Evolutionary conservation across 148 eudicot genomes (phyloP), one percentile per base, ranked within the genome.

Genomic region (Drosera capensis): DNA sequence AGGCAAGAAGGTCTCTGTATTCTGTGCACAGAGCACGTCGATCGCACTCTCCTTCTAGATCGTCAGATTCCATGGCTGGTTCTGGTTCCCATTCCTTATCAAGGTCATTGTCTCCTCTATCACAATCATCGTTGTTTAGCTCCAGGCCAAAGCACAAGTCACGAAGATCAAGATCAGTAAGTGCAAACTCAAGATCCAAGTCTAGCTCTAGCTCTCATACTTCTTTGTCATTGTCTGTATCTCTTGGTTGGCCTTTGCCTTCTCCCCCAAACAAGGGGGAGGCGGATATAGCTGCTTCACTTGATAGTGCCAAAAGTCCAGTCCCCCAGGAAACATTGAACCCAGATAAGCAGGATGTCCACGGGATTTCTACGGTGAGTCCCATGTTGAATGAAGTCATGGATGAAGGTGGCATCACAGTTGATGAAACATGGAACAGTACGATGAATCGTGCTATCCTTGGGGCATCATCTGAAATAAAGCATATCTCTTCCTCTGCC

Each of bases 191-290:
- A 21, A 57, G 48, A 41, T 57, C 54, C 16, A 64, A 56, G 51
- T 51, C 73, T 30, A 47, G 65, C 40, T 56, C 73, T 52, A 56
- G 70, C 40, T 59, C 75, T 20, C 59, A 51, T 25, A 42, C 50
- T 15, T 63, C 63, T 1, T 37, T 59, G 38, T 58, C 74, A 41
- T 57, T 45, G 22, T 56, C 59, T 51, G 49, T 40, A 31, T 73
- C 71, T 15, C 39, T 55, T 7, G 62, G 46, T 40, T 43, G 15
- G 44, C 43, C 58, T 53, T 43, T 54, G 26, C 38, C 61, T 30
- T 46, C 69, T 31, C 60, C 68, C 52, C 55, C 67, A 48, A 51
- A 52, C 43, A 55, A 60, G 37, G 36, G 25, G 17, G 54, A 55
- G 13, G 45, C 20, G 7, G 37, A 57, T 47, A 12, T 50, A 54